phyloP scores from a whole-genome alignment of 176 grass and related monocot genomes.

The Metroxylon sagu region DNA sequence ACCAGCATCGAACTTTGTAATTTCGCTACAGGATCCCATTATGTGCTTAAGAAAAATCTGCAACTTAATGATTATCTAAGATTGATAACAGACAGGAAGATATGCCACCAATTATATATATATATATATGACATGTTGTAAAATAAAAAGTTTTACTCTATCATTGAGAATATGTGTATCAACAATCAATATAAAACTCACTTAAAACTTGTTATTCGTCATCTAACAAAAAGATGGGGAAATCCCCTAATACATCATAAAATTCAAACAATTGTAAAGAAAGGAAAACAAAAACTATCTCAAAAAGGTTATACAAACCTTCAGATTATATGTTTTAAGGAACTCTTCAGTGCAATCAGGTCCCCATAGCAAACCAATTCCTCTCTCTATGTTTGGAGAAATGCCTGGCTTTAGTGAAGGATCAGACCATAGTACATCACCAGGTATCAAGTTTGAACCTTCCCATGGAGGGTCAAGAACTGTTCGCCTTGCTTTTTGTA shows the following conservation, averaged over 20 bases:
- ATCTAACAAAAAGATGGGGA: too few relatives aligned
- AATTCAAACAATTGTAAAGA: background rate
- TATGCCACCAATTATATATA: too few relatives aligned
- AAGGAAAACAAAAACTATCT: conserved; percentile 7
- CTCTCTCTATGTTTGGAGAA: conserved; percentile 80
- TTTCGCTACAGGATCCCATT: too few relatives aligned
- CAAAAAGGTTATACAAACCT: conserved; percentile 40
- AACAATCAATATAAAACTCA: too few relatives aligned
- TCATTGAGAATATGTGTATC: too few relatives aligned
- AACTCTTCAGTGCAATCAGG: conserved; percentile 95
- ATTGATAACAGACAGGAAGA: too few relatives aligned
- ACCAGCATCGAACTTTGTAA: too few relatives aligned
- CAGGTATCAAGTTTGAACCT: conserved; percentile 80
- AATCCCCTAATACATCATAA: background rate
- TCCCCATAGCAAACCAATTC: conserved; percentile 97
- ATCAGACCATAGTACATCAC: conserved; percentile 98
- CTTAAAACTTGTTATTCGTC: too few relatives aligned
- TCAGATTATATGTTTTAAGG: conserved; percentile 66
- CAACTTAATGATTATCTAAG: too few relatives aligned
- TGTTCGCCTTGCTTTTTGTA: conserved; percentile 77
- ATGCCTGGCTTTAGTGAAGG: conserved; percentile 61
- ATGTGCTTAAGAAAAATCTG: too few relatives aligned
- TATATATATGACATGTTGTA: too few relatives aligned
- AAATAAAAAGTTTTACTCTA: too few relatives aligned
- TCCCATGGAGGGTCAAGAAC: conserved; percentile 95